Percentiles rank a stretch among this genome's conserved stretches.
Conservation (phyloP, 1,284 basidiomycete genomes). For the Cryptococcus neoformans region DNA sequence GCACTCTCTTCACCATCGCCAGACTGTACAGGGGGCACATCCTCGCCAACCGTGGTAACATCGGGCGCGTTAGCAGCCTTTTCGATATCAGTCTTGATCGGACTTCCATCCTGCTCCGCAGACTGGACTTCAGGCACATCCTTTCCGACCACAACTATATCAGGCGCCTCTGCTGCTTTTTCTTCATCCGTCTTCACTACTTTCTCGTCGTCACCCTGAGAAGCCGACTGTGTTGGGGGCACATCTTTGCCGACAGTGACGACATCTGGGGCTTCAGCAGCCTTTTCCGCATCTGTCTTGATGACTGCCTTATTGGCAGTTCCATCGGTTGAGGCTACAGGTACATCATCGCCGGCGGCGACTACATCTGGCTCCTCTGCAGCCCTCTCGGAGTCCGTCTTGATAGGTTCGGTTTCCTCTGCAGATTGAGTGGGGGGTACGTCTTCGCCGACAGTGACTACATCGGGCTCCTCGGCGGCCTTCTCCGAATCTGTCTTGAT, state of each 20-base stretch:
- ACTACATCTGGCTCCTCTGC: not conserved
- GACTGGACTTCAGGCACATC: not conserved
- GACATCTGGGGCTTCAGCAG: not conserved
- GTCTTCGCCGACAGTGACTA: not conserved
- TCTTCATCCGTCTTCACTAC: constrained; percentile 4
- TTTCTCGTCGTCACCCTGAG: not conserved
- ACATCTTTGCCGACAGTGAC: not conserved
- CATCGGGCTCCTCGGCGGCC: not conserved
- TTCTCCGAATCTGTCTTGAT: constrained; percentile 2
- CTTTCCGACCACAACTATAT: not conserved
- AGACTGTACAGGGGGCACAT: not conserved
- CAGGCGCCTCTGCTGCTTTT: not conserved
- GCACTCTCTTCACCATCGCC: not conserved
- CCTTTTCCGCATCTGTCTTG: constrained; percentile 3
- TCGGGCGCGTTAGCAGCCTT: not conserved
- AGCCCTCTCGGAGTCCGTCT: not conserved
- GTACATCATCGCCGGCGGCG: not conserved
- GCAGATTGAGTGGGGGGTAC: not conserved
- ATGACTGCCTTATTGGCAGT: not conserved
- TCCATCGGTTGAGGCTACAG: not conserved
- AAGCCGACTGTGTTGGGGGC: not conserved
- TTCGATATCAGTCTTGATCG: constrained; percentile 1
- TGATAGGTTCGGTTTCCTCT: constrained; percentile 3
- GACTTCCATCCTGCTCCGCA: not conserved
- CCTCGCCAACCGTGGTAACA: not conserved